Conservation (phyloP, 176 grass and related monocot species). For the Lolium perenne region DNA sequence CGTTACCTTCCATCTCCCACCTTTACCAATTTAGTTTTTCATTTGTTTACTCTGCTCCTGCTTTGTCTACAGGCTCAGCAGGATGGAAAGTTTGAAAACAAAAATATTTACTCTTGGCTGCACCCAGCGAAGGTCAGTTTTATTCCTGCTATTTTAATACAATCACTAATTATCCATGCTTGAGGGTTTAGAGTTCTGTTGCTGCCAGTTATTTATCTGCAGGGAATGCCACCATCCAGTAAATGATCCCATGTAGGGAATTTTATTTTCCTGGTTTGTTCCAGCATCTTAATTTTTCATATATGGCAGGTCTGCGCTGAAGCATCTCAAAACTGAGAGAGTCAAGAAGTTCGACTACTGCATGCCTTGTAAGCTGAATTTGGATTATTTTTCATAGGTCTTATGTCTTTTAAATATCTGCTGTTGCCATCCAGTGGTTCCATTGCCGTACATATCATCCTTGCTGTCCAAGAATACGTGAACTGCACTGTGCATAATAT, state of each 20-base stretch:
- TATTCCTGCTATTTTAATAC: slow-evolving; percentile 21
- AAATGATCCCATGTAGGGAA: background rate
- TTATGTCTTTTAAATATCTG: slow-evolving; percentile 32
- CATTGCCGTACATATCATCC: slow-evolving; percentile 35
- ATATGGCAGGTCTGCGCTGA: slow-evolving; percentile 75
- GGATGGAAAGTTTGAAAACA: slow-evolving; percentile 71
- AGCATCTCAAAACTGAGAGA: slow-evolving; percentile 80
- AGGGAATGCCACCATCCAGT: background rate
- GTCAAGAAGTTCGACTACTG: slow-evolving; percentile 91
- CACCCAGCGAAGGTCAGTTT: slow-evolving; percentile 83
- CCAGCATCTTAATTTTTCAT: slow-evolving; percentile 8
- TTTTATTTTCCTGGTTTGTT: slow-evolving; percentile 7
- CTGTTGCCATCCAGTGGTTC: slow-evolving; percentile 21
- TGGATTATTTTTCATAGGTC: slow-evolving; percentile 21
- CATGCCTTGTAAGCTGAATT: slow-evolving; percentile 84
- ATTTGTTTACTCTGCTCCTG: slow-evolving; percentile 24
- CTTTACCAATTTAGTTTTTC: background rate
- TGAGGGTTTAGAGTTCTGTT: slow-evolving; percentile 13
- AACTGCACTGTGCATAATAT: slow-evolving; percentile 32
- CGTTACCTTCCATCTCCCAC: background rate
- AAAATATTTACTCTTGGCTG: slow-evolving; percentile 91
- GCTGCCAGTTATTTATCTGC: slow-evolving; percentile 10
- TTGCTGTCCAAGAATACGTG: slow-evolving; percentile 41
- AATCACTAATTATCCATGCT: background rate
- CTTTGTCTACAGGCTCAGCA: slow-evolving; percentile 58